These are phyloP conservation scores for Stylosanthes scabra DNA, from an alignment of 331 rosid species.

Conservation along the genomic window DNA sequence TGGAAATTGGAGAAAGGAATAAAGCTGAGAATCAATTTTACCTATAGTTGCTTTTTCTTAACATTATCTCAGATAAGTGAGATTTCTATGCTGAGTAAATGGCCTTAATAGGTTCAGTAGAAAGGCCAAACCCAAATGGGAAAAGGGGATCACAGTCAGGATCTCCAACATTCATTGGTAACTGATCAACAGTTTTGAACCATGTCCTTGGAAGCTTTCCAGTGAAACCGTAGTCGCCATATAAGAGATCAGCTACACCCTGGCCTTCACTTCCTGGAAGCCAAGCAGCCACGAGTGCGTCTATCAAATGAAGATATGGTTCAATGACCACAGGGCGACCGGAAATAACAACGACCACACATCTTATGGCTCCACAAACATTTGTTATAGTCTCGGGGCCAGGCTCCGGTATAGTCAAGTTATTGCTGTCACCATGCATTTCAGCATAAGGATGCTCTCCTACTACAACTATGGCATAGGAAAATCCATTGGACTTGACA, in stretches of 20 bases:
- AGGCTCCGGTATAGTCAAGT: constrained; percentile 54
- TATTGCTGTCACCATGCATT: constrained; percentile 59
- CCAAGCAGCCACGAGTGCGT: constrained; percentile 81
- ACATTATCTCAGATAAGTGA: too few relatives aligned
- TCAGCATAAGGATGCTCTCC: constrained; percentile 80
- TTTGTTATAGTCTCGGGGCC: constrained; percentile 61
- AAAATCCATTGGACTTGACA: constrained; percentile 52
- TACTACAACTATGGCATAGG: constrained; percentile 67
- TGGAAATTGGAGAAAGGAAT: too few relatives aligned
- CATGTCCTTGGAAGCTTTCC: constrained; percentile 77
- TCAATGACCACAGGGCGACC: constrained; percentile 68
- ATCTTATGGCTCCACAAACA: constrained; percentile 59
- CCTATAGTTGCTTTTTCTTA: not conserved
- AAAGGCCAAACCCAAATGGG: constrained; percentile 76
- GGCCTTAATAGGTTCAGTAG: constrained; percentile 50
- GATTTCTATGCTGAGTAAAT: constrained; percentile 27
- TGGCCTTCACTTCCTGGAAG: constrained; percentile 84
- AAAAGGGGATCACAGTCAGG: constrained; percentile 73
- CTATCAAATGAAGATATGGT: constrained; percentile 52
- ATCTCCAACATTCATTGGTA: constrained; percentile 80
- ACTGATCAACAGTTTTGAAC: constrained; percentile 76
- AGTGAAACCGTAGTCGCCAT: constrained; percentile 70
- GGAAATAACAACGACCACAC: constrained; percentile 63
- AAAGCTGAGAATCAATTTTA: not conserved
- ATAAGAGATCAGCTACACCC: constrained; percentile 73